Evolutionary conservation across 495 filamentous ascomycete genomes (phyloP), one percentile per base, ranked within the genome.

Genomic region (Aspergillus heteromorphus): DNA sequence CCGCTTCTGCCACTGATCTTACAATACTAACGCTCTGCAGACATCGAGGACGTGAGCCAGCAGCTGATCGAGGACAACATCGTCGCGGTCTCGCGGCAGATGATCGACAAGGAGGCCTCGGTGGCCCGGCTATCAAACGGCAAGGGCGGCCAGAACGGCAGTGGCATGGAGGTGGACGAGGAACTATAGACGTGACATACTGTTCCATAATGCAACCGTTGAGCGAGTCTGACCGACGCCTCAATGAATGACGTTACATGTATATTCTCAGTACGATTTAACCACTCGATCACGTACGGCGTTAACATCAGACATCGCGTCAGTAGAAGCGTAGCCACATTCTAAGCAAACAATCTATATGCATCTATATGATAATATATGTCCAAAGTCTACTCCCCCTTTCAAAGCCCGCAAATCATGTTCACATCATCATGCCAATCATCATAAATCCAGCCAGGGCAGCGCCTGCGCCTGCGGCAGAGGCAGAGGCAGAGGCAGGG

Each of bases 1-100:
- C n/a, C n/a, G n/a, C n/a, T n/a, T n/a, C n/a, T n/a, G n/a, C n/a
- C n/a, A n/a, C n/a, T 14, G 14, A 5, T 54, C 7, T 29, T n/a
- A 20, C 9, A 6, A 0, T 27, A 42, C 20, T 40, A 34, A 58
- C 21, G 49, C 10, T 49, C 21, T 41, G 49, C 61, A 86, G 83
- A 98, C 69, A 77, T 98, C 65, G 93, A 97, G 71, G 90, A 95
- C 62, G 85, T 98, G 51, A 93, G 95, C 55, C 92, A 96, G 73
- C 83, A 89, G 62, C 81, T 97, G 52, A 97, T 98, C 63, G 93
- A 98, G 73, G 92, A 97, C 77, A 98, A 98, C 71, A 97, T 98
- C 52, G 93, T 98, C 5, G 88, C 90, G 6, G 91, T 97, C 4
- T 92, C 91, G 48, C 80, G 92, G 59, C 91, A 97, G 71, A 97